These are phyloP conservation scores for Ascochyta clinopodiicola DNA, from an alignment of 2,329 filamentous ascomycete species.

Conservation along the genomic window DNA sequence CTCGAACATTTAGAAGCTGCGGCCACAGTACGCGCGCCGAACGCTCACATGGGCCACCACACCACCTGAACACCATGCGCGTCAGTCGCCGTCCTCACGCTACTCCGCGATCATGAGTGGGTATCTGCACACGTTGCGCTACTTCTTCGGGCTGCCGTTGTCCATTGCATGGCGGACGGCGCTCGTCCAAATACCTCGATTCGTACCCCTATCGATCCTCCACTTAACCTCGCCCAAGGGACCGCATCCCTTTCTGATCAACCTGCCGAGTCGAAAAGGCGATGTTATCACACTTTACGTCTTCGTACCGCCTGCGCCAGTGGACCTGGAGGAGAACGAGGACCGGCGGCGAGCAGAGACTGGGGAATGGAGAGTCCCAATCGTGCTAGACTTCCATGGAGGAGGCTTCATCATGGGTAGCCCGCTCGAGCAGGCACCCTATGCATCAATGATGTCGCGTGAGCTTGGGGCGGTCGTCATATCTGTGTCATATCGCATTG, in stretches of 20 bases:
- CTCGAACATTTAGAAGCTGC: constrained; percentile 15
- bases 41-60: background rate
- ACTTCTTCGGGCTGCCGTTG: constrained; percentile 48
- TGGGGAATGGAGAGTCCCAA: constrained; percentile 46
- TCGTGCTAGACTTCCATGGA: constrained; percentile 53
- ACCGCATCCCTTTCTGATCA: constrained; percentile 51
- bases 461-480: constrained; percentile 53
- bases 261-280: constrained; percentile 49
- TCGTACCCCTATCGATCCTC: constrained; percentile 46
- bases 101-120: constrained; percentile 36
- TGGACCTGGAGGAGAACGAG: constrained; percentile 34
- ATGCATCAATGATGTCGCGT: constrained; percentile 54
- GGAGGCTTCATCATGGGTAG: constrained; percentile 54
- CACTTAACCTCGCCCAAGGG: constrained; percentile 50
- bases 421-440: constrained; percentile 55
- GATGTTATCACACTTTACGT: constrained; percentile 50
- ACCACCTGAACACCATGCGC: constrained; percentile 6
- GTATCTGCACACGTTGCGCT: constrained; percentile 39
- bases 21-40: constrained; percentile 6
- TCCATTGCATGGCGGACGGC: constrained; percentile 47
- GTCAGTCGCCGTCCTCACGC: background rate
- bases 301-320: constrained; percentile 49
- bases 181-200: constrained; percentile 47
- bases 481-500: constrained; percentile 57
- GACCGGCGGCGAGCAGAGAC: constrained; percentile 24